Conservation (phyloP, 768 basidiomycete genomes). For the Trametes punicea region DNA sequence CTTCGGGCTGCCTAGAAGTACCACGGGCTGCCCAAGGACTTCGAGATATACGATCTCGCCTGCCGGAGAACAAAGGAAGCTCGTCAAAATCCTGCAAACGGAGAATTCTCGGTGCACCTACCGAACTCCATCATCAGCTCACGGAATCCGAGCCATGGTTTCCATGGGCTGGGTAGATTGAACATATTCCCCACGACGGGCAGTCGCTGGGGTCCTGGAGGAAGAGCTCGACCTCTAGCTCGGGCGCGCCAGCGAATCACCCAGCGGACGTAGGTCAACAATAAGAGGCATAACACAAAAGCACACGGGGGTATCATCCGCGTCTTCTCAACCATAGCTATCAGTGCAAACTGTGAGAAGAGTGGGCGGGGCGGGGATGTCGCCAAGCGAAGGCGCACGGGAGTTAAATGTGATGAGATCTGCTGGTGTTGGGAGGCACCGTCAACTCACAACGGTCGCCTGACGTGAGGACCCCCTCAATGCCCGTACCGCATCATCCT, state of each 20-base stretch:
- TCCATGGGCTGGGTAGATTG: conserved; percentile 4
- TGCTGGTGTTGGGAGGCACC: too few species aligned
- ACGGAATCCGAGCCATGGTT: conserved; percentile 13
- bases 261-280: not conserved
- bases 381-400: too few species aligned
- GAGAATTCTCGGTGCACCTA: not conserved
- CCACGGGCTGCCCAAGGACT: conserved; percentile 8
- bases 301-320: not conserved
- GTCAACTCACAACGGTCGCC: too few species aligned
- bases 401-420: too few species aligned
- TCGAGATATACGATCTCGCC: conserved; percentile 15
- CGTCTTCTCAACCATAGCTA: too few species aligned
- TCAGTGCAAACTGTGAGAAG: too few species aligned
- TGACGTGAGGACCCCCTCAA: too few species aligned
- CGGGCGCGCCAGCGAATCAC: not conserved
- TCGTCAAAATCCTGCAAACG: too few species aligned
- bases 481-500: too few species aligned
- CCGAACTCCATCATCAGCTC: conserved; percentile 11
- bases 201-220: conserved; percentile 18
- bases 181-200: conserved; percentile 17
- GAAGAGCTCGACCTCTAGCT: conserved; percentile 7
- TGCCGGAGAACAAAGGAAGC: not conserved
- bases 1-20: conserved; percentile 16
- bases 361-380: too few species aligned
- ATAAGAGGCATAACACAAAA: not conserved